Conservation (phyloP, 2,329 filamentous ascomycete genomes). For the Penicillium sp. region DNA sequence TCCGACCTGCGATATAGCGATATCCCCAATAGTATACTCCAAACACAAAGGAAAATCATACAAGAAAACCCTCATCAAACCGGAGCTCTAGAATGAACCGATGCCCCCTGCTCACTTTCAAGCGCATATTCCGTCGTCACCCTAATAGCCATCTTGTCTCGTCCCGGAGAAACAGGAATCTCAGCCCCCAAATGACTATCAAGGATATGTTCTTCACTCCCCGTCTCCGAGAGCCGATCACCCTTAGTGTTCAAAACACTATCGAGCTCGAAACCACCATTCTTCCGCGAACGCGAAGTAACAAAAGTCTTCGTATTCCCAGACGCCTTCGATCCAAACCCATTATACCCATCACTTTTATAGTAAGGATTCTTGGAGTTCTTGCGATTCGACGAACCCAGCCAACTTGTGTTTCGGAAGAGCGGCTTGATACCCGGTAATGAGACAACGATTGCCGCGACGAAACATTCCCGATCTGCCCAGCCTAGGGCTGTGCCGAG, state of each 20-base stretch:
- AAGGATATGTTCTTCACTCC: constrained; percentile 16
- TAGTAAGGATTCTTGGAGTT: constrained; percentile 6
- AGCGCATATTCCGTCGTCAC: too few species aligned
- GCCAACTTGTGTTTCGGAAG: constrained; percentile 17
- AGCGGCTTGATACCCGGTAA: constrained; percentile 28
- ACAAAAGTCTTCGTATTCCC: constrained; percentile 16
- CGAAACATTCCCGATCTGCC: constrained; percentile 27
- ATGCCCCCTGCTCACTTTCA: too few species aligned
- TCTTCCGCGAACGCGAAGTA: constrained; percentile 3
- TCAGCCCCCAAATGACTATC: neutral
- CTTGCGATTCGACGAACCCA: constrained; percentile 11
- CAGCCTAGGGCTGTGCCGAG: constrained; percentile 25
- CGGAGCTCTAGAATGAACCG: too few species aligned
- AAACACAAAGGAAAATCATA: too few species aligned
- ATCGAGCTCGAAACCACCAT: constrained; percentile 10
- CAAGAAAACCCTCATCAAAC: too few species aligned
- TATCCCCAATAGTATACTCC: too few species aligned
- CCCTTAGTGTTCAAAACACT: constrained; percentile 2
- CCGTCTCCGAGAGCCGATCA: constrained; percentile 2
- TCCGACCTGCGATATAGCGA: too few species aligned
- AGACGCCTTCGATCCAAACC: constrained; percentile 4
- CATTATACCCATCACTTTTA: constrained; percentile 11
- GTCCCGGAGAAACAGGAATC: too few species aligned
- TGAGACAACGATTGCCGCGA: constrained; percentile 25
- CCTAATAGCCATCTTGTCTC: too few species aligned